A percentile compares a stretch with the other conserved stretches of the same genome.
Evolutionary conservation across 176 grass and related monocot genomes (phyloP).

Genomic region (Triticum dicoccoides): DNA sequence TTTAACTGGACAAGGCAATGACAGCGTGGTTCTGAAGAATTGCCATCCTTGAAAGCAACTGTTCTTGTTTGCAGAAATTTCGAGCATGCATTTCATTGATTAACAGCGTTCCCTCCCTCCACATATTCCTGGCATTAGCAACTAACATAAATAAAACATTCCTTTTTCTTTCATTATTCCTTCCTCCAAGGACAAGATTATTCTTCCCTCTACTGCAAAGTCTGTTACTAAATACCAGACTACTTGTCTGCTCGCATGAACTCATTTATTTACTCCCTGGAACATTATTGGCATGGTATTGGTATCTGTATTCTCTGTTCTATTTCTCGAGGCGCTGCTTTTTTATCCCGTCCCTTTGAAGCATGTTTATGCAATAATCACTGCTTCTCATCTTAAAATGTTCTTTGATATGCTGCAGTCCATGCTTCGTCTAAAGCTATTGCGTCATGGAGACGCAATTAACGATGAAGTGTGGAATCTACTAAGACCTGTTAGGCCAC

Average conservation of each 20-base stretch:
- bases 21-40: not conserved
- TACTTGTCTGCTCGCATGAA: not conserved
- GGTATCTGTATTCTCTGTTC: not conserved
- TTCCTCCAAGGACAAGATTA: constrained; percentile 17
- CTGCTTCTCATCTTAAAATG: constrained; percentile 6
- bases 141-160: not conserved
- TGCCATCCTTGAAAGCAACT: not conserved
- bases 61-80: not conserved
- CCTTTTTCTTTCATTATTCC: constrained; percentile 17
- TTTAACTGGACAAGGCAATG: not conserved
- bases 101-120: not conserved
- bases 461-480: constrained; percentile 45
- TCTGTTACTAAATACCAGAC: not conserved
- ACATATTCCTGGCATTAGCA: not conserved
- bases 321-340: not conserved
- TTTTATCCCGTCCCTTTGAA: not conserved
- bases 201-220: constrained; percentile 28
- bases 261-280: not conserved
- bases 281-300: not conserved
- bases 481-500: constrained; percentile 33
- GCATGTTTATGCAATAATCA: constrained; percentile 2
- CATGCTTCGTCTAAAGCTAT: constrained; percentile 73
- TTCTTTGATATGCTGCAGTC: constrained; percentile 55
- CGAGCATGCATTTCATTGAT: constrained; percentile 14
- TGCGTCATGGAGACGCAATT: constrained; percentile 49